Evolutionary conservation across 495 filamentous ascomycete species (phyloP).

Genomic region (Annulohypoxylon maeteangense): DNA sequence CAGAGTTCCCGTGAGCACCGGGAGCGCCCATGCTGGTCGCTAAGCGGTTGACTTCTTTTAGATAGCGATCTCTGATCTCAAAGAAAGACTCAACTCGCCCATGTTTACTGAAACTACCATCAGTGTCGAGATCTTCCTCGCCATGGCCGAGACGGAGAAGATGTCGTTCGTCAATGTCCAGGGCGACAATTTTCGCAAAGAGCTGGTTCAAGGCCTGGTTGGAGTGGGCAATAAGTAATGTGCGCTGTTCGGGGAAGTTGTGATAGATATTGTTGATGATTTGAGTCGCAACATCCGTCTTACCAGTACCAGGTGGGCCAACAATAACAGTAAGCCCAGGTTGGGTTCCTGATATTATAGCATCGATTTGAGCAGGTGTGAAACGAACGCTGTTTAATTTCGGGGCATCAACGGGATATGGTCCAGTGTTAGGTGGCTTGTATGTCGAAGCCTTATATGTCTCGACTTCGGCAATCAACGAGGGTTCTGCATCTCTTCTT

Average conservation of each 20-base stretch:
- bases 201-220: slow-evolving; percentile 98
- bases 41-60: slow-evolving; percentile 87
- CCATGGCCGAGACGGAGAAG: slow-evolving; percentile 92
- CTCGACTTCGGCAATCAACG: slow-evolving; percentile 66
- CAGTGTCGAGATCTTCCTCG: slow-evolving; percentile 90
- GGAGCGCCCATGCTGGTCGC: slow-evolving; percentile 84
- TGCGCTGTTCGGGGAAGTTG: slow-evolving; percentile 93
- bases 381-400: slow-evolving; percentile 87
- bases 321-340: slow-evolving; percentile 95
- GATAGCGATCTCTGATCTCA: slow-evolving; percentile 80
- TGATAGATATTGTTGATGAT: slow-evolving; percentile 99
- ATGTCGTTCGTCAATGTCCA: slow-evolving; percentile 97
- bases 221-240: slow-evolving; percentile 93
- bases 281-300: slow-evolving; percentile 98
- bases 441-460: slow-evolving; percentile 88
- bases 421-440: slow-evolving; percentile 88
- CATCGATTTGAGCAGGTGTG: slow-evolving; percentile 90
- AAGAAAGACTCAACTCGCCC: slow-evolving; percentile 96
- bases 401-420: slow-evolving; percentile 88
- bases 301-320: slow-evolving; percentile 95
- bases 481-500: slow-evolving; percentile 75
- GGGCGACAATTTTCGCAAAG: slow-evolving; percentile 95
- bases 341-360: slow-evolving; percentile 92
- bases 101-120: slow-evolving; percentile 90
- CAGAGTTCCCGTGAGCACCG: slow-evolving; percentile 92